Percentiles rank a stretch among this genome's conserved stretches.
Evolutionary conservation across 1,284 basidiomycete species (phyloP).

Genomic region (Marasmius sp.): DNA sequence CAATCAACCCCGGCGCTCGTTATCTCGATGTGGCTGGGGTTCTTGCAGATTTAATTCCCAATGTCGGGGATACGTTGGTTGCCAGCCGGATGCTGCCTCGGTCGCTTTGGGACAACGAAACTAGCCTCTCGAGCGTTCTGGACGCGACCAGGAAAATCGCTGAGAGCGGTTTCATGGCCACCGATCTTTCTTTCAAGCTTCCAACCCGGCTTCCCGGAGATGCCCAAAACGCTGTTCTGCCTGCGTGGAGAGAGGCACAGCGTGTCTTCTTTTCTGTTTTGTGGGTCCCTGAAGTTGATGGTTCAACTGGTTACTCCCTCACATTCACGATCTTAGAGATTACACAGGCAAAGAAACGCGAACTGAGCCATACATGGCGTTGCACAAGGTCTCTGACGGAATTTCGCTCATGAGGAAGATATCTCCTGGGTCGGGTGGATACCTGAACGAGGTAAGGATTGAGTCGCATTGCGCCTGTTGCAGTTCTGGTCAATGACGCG

Average conservation of each 20-base stretch:
- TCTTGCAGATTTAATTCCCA: background rate
- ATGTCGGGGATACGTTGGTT: background rate
- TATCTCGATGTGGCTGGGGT: background rate
- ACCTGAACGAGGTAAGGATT: conserved; percentile 17
- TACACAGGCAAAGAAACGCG: background rate
- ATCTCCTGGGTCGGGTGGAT: conserved; percentile 13
- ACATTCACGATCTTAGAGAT: background rate
- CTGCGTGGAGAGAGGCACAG: conserved; percentile 17
- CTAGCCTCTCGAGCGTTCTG: conserved; percentile 2
- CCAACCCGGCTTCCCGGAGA: conserved; percentile 10
- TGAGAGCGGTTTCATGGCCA: conserved; percentile 7
- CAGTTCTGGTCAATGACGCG: background rate
- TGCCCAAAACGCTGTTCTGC: conserved; percentile 19
- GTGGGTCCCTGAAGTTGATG: conserved; percentile 5
- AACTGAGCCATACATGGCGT: background rate
- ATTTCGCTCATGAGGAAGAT: conserved; percentile 12
- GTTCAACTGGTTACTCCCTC: background rate
- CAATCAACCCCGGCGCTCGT: background rate
- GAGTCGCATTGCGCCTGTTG: too few species aligned
- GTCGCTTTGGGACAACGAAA: conserved; percentile 9
- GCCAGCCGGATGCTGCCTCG: conserved; percentile 15
- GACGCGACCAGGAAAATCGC: conserved; percentile 10
- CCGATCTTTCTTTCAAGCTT: conserved; percentile 13
- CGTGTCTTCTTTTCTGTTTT: conserved; percentile 8
- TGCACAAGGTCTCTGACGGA: conserved; percentile 3